These are phyloP conservation scores for Allomyces macrogynus DNA, from an alignment of 192 early-diverging fungal genomes.

Conservation along the genomic window DNA sequence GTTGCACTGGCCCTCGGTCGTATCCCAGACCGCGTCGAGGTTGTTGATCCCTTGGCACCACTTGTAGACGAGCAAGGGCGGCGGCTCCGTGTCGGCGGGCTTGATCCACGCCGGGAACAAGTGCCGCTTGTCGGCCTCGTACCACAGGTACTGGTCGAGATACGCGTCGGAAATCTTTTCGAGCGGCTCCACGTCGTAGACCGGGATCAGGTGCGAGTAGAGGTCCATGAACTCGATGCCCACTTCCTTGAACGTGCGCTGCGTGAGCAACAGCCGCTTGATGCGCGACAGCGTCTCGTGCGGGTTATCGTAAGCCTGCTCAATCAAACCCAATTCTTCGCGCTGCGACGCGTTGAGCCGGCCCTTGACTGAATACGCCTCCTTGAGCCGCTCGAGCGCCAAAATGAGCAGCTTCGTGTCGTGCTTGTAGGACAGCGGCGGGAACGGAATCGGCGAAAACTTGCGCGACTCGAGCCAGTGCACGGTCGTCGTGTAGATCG, in stretches of 20 bases:
- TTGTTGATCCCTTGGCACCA: constrained; percentile 98
- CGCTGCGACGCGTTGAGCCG: constrained; percentile 88
- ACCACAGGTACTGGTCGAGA: constrained; percentile 98
- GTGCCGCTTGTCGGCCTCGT: constrained; percentile 91
- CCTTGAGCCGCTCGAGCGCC: constrained; percentile 83
- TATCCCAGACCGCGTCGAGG: constrained; percentile 86
- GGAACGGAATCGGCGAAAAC: constrained; percentile 97
- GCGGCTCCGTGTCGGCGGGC: constrained; percentile 87
- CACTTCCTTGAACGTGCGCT: constrained; percentile 97
- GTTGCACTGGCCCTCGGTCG: constrained; percentile 69
- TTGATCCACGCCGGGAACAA: constrained; percentile 99
- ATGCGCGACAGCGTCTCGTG: constrained; percentile 68
- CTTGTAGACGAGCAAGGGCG: constrained; percentile 92
- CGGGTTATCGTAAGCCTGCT: constrained; percentile 94
- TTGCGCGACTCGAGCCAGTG: constrained; percentile 96
- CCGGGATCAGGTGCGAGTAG: constrained; percentile 89
- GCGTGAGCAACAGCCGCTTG: constrained; percentile 86
- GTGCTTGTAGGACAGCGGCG: constrained; percentile 98
- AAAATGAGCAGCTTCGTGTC: constrained; percentile 95
- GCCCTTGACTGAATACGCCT: constrained; percentile 86
- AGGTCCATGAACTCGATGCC: constrained; percentile 99
- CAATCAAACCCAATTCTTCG: constrained; percentile 93
- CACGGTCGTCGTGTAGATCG: constrained; percentile 90
- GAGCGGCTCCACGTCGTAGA: constrained; percentile 95
- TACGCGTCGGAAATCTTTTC: constrained; percentile 99